phyloP scores from a whole-genome alignment of 1,284 basidiomycete genomes.

The Melampsora americana region DNA sequence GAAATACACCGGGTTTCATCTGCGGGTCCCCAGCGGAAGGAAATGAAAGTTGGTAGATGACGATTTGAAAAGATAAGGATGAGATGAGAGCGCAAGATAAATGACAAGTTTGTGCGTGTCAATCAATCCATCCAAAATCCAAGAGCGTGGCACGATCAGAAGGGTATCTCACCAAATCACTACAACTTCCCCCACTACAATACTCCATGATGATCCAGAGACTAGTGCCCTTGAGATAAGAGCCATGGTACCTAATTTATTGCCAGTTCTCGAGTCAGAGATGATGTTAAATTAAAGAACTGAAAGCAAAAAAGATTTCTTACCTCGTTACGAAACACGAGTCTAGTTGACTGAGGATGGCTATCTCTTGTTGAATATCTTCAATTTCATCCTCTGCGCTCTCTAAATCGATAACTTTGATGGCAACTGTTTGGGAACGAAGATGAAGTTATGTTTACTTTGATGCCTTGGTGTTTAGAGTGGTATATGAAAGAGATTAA shows the following conservation, averaged over 20 bases:
- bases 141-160: slow-evolving; percentile 5
- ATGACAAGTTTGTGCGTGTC: slow-evolving; percentile 13
- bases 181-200: slow-evolving; percentile 61
- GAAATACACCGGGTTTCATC: slow-evolving; percentile 97
- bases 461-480: neutral
- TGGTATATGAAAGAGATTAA: slow-evolving; percentile 57
- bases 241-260: slow-evolving; percentile 81
- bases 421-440: slow-evolving; percentile 55
- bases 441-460: neutral
- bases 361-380: slow-evolving; percentile 98
- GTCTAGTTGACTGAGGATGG: slow-evolving; percentile 95
- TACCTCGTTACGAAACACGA: slow-evolving; percentile 92
- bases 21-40: slow-evolving; percentile 52
- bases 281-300: neutral
- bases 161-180: slow-evolving; percentile 56
- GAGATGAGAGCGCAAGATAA: neutral
- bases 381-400: slow-evolving; percentile 99
- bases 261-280: slow-evolving; percentile 44
- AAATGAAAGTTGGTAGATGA: neutral
- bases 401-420: slow-evolving; percentile 98
- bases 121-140: slow-evolving; percentile 26
- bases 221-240: slow-evolving; percentile 87
- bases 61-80: neutral
- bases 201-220: slow-evolving; percentile 99
- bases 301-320: slow-evolving; percentile 53